These are phyloP conservation scores for Rhizophagus clarus DNA, from an alignment of 192 early-diverging fungal species.

Conservation along the genomic window DNA sequence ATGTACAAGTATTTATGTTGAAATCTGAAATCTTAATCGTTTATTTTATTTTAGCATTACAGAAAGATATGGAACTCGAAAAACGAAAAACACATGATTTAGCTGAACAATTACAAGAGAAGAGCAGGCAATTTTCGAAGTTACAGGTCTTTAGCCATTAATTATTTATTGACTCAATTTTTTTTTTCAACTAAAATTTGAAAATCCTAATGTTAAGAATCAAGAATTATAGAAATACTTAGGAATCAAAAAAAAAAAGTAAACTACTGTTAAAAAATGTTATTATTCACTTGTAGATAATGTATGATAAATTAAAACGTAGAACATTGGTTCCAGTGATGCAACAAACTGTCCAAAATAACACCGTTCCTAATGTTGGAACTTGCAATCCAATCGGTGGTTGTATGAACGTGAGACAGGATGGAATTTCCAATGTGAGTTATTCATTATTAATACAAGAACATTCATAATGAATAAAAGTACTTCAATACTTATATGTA, in stretches of 20 bases:
- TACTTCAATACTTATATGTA: background rate
- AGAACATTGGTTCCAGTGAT: slow-evolving; percentile 29
- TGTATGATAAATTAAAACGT: slow-evolving; percentile 32
- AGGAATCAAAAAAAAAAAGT: too few relatives aligned
- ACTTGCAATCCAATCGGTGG: background rate
- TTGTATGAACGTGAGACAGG: background rate
- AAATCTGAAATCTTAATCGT: background rate
- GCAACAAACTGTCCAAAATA: slow-evolving; percentile 26
- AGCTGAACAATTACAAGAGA: slow-evolving; percentile 29
- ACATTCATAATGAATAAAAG: too few relatives aligned
- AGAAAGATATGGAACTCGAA: slow-evolving; percentile 30
- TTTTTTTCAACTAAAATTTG: too few relatives aligned
- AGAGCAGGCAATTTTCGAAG: slow-evolving; percentile 27
- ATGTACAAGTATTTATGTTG: background rate
- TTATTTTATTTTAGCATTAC: slow-evolving; percentile 19
- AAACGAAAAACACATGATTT: slow-evolving; percentile 30
- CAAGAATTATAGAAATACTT: too few relatives aligned
- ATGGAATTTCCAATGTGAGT: background rate
- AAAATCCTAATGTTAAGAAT: too few relatives aligned
- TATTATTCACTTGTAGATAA: background rate
- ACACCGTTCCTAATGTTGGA: background rate
- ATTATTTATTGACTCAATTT: too few relatives aligned
- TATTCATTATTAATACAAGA: background rate
- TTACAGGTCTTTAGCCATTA: slow-evolving; percentile 4
- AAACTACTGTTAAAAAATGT: too few relatives aligned